These are phyloP conservation scores for Calonectria fujianensis DNA, from an alignment of 2,329 filamentous ascomycete genomes.

Conservation along the genomic window DNA sequence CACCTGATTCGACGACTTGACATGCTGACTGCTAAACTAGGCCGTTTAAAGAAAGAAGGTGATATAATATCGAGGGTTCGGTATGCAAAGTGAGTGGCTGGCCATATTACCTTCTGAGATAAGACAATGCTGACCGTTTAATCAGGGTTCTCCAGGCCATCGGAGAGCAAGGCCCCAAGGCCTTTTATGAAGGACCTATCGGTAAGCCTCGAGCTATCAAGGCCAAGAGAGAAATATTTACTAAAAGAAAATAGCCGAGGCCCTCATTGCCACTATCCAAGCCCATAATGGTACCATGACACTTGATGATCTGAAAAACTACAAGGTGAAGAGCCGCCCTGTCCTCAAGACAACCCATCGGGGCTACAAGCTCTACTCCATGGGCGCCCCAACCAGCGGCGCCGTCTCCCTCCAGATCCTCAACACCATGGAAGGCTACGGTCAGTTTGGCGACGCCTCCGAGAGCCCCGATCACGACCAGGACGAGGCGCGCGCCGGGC, in stretches of 20 bases:
- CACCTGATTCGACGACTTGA: neutral
- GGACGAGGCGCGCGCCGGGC: slow-evolving; percentile 78
- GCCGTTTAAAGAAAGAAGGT: slow-evolving; percentile 81
- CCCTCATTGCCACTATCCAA: slow-evolving; percentile 82
- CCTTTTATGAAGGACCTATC: slow-evolving; percentile 84
- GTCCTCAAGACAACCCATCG: slow-evolving; percentile 80
- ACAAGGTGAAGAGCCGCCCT: slow-evolving; percentile 80
- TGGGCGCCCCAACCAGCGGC: slow-evolving; percentile 86
- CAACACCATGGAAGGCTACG: slow-evolving; percentile 88
- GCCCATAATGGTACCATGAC: slow-evolving; percentile 89
- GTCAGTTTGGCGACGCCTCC: neutral
- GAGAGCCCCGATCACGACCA: slow-evolving; percentile 45
- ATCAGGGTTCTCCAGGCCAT: slow-evolving; percentile 82
- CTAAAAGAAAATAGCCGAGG: slow-evolving; percentile 73
- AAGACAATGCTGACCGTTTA: slow-evolving; percentile 30
- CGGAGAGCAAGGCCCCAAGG: slow-evolving; percentile 81
- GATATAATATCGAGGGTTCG: slow-evolving; percentile 87
- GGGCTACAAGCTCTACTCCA: slow-evolving; percentile 81
- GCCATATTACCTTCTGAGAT: neutral
- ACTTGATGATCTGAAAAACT: slow-evolving; percentile 83
- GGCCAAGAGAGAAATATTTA: neutral
- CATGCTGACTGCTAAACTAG: slow-evolving; percentile 51
- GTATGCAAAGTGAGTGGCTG: slow-evolving; percentile 75
- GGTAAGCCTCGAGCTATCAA: slow-evolving; percentile 56
- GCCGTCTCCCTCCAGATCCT: slow-evolving; percentile 84